Base-by-base conservation (phyloP, 2,329 filamentous ascomycete species). In the Fonsecaea erecta region DNA sequence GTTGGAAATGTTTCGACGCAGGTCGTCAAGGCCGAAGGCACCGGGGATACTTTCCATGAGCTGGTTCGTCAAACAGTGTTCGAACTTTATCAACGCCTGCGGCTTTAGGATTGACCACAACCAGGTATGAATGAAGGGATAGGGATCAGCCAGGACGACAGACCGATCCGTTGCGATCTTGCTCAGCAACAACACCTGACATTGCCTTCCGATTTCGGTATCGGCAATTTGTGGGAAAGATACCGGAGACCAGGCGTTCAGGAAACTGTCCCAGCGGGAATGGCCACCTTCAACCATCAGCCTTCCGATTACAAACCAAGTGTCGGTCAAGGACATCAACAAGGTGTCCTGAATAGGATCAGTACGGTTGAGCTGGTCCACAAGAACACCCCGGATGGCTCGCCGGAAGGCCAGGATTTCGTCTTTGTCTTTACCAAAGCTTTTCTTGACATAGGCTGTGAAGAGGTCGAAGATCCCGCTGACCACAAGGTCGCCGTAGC, bases 121-220 rank as follows among this genome's bases (percentile, higher is more conserved):
- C 64, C 67, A 68, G 11, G n/a, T 28, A 16, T 53, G 24, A 30
- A 69, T 60, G 60, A 69, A 62, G 16, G 61, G 54, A 37, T 63
- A 54, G n/a, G 43, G 40, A 30, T 65, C 59, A 11, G 46, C 28
- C 2, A 62, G 56, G 26, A 69, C 55, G 40, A 55, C 40, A 16
- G 18, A 32, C 48, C 55, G 37, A 26, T 61, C 32, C 9, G 40
- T 48, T 30, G 57, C 55, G 24, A 68, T 52, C 37, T 64, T 66
- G 54, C 65, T 70, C 48, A 68, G 40, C 51, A 68, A 52, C 24
- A 70, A 52, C 28, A 64, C 52, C n/a, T 63, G 59, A 56, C 64
- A 70, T 35, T 69, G 60, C 43, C 52, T 64, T 16, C 48, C 61
- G 7, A 46, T 40, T 37, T 54, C 48, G 11, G 52, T 60, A 14